Conservation (phyloP, 1,139 yeast species). For the Kodamaea plutei region DNA sequence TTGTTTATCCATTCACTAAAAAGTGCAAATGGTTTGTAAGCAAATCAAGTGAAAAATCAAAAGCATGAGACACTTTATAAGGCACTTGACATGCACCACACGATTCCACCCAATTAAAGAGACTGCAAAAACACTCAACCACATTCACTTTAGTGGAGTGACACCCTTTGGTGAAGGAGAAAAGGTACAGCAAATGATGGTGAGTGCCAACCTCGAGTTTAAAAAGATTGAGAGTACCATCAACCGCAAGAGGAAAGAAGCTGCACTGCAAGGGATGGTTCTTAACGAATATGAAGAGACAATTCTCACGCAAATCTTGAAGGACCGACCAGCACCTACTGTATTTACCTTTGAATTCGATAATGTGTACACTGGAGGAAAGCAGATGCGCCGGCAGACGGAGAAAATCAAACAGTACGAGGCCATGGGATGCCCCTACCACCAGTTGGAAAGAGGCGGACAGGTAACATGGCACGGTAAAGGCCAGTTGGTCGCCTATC, state of each 20-base stretch:
- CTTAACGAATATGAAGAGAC: constrained; percentile 45
- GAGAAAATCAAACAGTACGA: constrained; percentile 39
- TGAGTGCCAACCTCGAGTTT: constrained; percentile 58
- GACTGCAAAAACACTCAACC: constrained; percentile 45
- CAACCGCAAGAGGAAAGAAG: constrained; percentile 31
- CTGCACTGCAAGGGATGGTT: constrained; percentile 37
- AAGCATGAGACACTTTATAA: too few species aligned
- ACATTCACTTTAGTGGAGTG: constrained; percentile 57
- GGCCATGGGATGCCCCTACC: constrained; percentile 41
- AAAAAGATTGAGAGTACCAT: constrained; percentile 54
- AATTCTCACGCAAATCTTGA: constrained; percentile 39
- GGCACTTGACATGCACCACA: too few species aligned
- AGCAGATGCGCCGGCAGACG: constrained; percentile 58
- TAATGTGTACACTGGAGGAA: constrained; percentile 87
- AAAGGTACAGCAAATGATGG: constrained; percentile 56
- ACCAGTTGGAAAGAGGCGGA: constrained; percentile 90
- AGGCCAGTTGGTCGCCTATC: constrained; percentile 87
- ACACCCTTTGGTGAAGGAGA: constrained; percentile 58
- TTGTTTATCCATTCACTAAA: too few species aligned
- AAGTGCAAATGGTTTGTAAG: too few species aligned
- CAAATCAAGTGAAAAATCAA: too few species aligned
- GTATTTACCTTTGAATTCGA: constrained; percentile 76
- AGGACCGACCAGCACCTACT: constrained; percentile 59
- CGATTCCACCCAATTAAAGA: constrained; percentile 31
- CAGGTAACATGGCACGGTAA: constrained; percentile 96